Base-by-base conservation (phyloP, 352 stramenopile species). In the Globisporangium abappressorium region DNA sequence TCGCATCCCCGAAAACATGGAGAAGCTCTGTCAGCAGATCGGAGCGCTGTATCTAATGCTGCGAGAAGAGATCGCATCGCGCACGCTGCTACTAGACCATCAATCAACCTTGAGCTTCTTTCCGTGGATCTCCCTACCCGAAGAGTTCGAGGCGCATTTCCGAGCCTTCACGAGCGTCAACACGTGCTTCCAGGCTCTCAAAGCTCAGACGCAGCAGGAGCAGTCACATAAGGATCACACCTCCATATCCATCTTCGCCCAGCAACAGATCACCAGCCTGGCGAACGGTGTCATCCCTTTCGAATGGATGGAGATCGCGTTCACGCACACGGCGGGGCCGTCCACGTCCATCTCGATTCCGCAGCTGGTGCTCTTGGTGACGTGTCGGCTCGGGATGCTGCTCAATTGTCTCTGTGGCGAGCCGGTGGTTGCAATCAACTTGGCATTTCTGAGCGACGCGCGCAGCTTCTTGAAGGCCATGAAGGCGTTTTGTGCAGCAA, bases 241-340 rank as follows among this genome's bases (percentile, higher is more conserved):
- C 5, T 20, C 34, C 9, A 43, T 71, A 14, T 58, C 66, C 11
- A 36, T 67, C 15, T 41, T 46, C 5, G 26, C 53, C 7, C 66
- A 65, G 43, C 66, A 64, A n/a, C 49, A 71, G 61, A 58, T 67
- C n/a, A 30, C 53, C 11, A 71, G 66, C 26, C 66, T 71, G 4
- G n/a, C 66, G 22, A 64, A 56, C 26, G 59, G 59, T 1, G 22
- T 34, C 14, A 59, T 71, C 28, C 66, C 66, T 11, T 67, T 67
- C 18, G 60, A 71, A 33, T 71, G 66, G 66, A 60, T 67, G 61
- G 36, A 57, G 26, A 58, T 59, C n/a, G 66, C 66, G 28, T 64
- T 71, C 20, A 63, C 51, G 0, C 56, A 57, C 57, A 67, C 51
- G 20, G 38, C 64, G 14, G 66, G 54, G 2, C 38, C 59, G 30